A percentile compares a stretch with the other conserved stretches of the same genome.
Conservation (phyloP, 345 rosid species). For the Raphanus raphanistrum region DNA sequence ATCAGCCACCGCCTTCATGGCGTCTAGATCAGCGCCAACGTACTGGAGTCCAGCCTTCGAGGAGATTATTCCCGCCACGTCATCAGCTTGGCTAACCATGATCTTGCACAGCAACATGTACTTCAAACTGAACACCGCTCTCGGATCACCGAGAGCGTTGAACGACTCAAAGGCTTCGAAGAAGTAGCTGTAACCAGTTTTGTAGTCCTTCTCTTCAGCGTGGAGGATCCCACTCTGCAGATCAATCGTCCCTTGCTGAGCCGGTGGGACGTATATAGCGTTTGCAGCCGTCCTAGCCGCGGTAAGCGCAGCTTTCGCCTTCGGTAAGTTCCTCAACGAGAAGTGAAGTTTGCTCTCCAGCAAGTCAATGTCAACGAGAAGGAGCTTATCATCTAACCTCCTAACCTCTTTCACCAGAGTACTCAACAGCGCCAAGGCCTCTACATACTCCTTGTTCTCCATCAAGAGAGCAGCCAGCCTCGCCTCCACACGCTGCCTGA, state of each 20-base stretch:
- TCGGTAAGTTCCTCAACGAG: slow-evolving; percentile 86
- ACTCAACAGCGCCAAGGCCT: slow-evolving; percentile 71
- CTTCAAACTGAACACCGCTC: slow-evolving; percentile 87
- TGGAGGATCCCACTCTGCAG: slow-evolving; percentile 97
- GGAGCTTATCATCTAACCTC: slow-evolving; percentile 91
- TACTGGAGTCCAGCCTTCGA: slow-evolving; percentile 91
- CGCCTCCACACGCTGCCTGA: slow-evolving; percentile 89
- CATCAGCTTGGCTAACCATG: slow-evolving; percentile 97
- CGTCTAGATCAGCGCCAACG: slow-evolving; percentile 83
- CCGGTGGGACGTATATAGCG: slow-evolving; percentile 92
- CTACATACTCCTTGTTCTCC: slow-evolving; percentile 79
- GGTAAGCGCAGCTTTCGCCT: slow-evolving; percentile 97
- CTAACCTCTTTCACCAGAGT: slow-evolving; percentile 87
- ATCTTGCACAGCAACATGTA: slow-evolving; percentile 94
- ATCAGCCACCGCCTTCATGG: slow-evolving; percentile 98
- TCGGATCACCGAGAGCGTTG: slow-evolving; percentile 84
- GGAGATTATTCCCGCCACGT: slow-evolving; percentile 84
- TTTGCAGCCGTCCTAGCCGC: slow-evolving; percentile 98
- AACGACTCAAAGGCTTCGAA: slow-evolving; percentile 95
- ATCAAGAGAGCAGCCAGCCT: slow-evolving; percentile 90
- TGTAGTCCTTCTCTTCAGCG: slow-evolving; percentile 98
- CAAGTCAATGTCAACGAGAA: slow-evolving; percentile 88
- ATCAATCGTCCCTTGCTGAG: slow-evolving; percentile 94
- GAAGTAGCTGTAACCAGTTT: slow-evolving; percentile 93
- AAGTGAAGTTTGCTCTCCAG: slow-evolving; percentile 93